Evolutionary conservation across 352 stramenopile genomes (phyloP).

Genomic region (Phytopythium cucurbitacearum): DNA sequence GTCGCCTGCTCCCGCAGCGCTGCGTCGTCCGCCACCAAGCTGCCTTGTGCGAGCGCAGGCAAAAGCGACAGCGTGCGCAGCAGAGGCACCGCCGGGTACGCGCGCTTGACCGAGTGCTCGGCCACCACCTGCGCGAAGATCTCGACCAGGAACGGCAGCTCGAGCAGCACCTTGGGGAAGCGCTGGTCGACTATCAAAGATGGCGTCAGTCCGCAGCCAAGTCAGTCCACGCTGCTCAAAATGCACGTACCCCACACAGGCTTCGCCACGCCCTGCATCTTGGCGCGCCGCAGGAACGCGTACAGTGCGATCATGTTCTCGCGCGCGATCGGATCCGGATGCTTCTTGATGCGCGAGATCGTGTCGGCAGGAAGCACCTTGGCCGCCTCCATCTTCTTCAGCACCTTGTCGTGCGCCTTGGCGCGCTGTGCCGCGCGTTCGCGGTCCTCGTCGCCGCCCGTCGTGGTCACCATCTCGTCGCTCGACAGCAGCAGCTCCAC

Average conservation of each 20-base stretch:
- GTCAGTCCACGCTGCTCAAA: not conserved
- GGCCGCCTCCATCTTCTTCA: slow-evolving; percentile 78
- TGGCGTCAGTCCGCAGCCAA: not conserved
- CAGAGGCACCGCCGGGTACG: slow-evolving; percentile 49
- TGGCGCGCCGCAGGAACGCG: slow-evolving; percentile 68
- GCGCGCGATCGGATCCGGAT: slow-evolving; percentile 55
- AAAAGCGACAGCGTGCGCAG: slow-evolving; percentile 55
- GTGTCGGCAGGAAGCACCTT: slow-evolving; percentile 57
- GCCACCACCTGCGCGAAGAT: slow-evolving; percentile 59
- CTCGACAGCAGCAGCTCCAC: slow-evolving; percentile 72
- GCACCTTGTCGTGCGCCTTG: slow-evolving; percentile 72
- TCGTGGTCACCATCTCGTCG: slow-evolving; percentile 63
- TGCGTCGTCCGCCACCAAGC: slow-evolving; percentile 54
- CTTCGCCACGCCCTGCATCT: slow-evolving; percentile 59
- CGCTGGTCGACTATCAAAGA: slow-evolving; percentile 45
- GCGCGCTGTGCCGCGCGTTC: slow-evolving; percentile 38
- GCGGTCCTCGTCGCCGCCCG: slow-evolving; percentile 20
- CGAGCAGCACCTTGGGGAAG: slow-evolving; percentile 62
- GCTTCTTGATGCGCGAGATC: slow-evolving; percentile 74
- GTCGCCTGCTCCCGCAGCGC: slow-evolving; percentile 56
- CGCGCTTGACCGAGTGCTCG: slow-evolving; percentile 66
- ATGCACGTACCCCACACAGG: slow-evolving; percentile 48
- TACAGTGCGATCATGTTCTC: slow-evolving; percentile 86
- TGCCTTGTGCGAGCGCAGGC: slow-evolving; percentile 69
- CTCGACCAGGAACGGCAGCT: slow-evolving; percentile 76